A percentile compares a stretch with the other conserved stretches of the same genome.
These are phyloP conservation scores for Sequoiadendron giganteum DNA, from an alignment of 75 land plant genomes.

Conservation along the genomic window DNA sequence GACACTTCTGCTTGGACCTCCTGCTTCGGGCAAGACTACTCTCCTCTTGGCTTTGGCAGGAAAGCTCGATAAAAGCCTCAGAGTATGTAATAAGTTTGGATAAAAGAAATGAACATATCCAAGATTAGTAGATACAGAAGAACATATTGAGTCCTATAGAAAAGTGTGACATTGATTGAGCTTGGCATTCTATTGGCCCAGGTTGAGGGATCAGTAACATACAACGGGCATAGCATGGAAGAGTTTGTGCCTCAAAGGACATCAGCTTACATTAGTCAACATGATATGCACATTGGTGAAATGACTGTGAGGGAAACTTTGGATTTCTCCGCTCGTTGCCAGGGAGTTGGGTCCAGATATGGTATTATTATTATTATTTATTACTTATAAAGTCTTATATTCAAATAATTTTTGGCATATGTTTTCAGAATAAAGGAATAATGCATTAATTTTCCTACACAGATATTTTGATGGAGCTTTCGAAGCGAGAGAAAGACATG, in stretches of 20 bases:
- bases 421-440: neutral
- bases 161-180: neutral
- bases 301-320: slow-evolving; percentile 5
- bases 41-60: slow-evolving; percentile 8
- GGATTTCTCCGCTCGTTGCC: neutral
- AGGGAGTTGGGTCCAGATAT: slow-evolving; percentile 2
- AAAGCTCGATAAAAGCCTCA: slow-evolving; percentile 5
- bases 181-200: neutral
- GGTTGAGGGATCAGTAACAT: neutral
- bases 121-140: neutral
- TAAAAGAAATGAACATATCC: neutral
- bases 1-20: slow-evolving; percentile 15
- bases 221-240: neutral
- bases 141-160: neutral
- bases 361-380: neutral
- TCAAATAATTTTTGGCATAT: neutral
- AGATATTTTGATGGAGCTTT: neutral
- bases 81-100: neutral
- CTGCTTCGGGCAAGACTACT: slow-evolving; percentile 15
- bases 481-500: neutral
- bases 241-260: neutral
- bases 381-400: neutral
- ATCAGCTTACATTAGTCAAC: slow-evolving; percentile 2
- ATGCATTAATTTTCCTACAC: neutral
- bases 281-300: slow-evolving; percentile 1